phyloP scores from a whole-genome alignment of 208 protist genomes.

The Trypanosoma grayi region DNA sequence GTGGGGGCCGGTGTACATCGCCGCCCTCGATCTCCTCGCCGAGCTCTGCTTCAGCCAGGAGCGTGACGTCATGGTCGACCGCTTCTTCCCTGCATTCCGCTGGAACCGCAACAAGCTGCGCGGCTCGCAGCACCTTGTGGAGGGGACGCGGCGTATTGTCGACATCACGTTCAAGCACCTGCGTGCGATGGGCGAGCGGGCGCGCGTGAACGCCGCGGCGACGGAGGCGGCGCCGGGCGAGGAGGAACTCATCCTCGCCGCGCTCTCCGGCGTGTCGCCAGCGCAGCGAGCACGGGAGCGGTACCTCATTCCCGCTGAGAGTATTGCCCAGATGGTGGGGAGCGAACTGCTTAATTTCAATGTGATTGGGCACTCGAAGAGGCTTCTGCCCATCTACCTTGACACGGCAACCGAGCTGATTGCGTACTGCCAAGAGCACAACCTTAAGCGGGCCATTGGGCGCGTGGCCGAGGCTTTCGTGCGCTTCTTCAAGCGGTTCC shows the following conservation, averaged over 20 bases:
- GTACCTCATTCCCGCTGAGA: slow-evolving; percentile 53
- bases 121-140: slow-evolving; percentile 50
- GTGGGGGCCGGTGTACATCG: slow-evolving; percentile 38
- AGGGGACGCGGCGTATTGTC: slow-evolving; percentile 51
- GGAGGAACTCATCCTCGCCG: slow-evolving; percentile 50
- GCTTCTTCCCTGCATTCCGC: slow-evolving; percentile 30
- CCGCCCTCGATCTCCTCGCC: slow-evolving; percentile 54
- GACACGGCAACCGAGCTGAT: slow-evolving; percentile 51
- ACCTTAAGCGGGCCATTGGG: slow-evolving; percentile 38
- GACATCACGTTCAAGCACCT: slow-evolving; percentile 46
- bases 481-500: slow-evolving; percentile 41
- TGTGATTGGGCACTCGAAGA: slow-evolving; percentile 59
- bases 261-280: slow-evolving; percentile 54
- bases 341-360: slow-evolving; percentile 50
- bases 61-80: slow-evolving; percentile 26
- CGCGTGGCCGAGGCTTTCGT: slow-evolving; percentile 36
- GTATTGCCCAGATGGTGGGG: slow-evolving; percentile 29
- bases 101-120: slow-evolving; percentile 41
- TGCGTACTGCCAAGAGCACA: slow-evolving; percentile 50
- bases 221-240: slow-evolving; percentile 30
- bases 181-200: slow-evolving; percentile 33
- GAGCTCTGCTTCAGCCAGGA: slow-evolving; percentile 53
- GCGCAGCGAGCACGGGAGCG: slow-evolving; percentile 44
- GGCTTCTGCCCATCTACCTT: slow-evolving; percentile 66
- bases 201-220: slow-evolving; percentile 27